Conservation (phyloP, 768 basidiomycete genomes). For the Lepiota brunneoincarnata region DNA sequence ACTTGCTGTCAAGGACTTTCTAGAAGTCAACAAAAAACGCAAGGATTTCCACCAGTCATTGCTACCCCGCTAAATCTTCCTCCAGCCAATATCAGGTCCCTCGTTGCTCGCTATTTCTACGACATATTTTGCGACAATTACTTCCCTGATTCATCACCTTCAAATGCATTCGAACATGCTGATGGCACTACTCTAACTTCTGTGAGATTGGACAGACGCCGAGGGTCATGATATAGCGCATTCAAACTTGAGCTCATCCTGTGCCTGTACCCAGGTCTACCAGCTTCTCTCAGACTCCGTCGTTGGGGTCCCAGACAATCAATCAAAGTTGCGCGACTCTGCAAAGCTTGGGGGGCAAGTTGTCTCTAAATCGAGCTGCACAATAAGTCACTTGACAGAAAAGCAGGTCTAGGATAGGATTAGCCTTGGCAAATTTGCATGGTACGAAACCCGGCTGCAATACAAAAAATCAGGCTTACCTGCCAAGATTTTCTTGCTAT, state of each 20-base stretch:
- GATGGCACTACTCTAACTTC: conserved; percentile 18
- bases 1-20: conserved; percentile 11
- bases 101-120: conserved; percentile 15
- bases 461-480: conserved; percentile 7
- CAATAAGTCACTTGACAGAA: not conserved
- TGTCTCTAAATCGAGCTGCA: not conserved
- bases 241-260: conserved; percentile 18
- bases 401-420: conserved; percentile 44
- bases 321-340: conserved; percentile 41
- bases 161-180: not conserved
- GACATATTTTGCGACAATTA: conserved; percentile 17
- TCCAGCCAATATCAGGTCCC: conserved; percentile 1
- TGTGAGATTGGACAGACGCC: conserved; percentile 3
- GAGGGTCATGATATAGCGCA: conserved; percentile 5
- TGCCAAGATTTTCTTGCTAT: conserved; percentile 50
- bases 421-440: conserved; percentile 43
- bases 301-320: conserved; percentile 37
- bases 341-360: conserved; percentile 48
- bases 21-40: conserved; percentile 16
- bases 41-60: not conserved
- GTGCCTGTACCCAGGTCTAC: conserved; percentile 45
- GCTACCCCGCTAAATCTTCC: not conserved
- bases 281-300: conserved; percentile 49
- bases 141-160: conserved; percentile 11
- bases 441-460: conserved; percentile 27